A percentile compares a stretch with the other conserved stretches of the same genome.
These are phyloP conservation scores for Lachnellula arida DNA, from an alignment of 2,329 filamentous ascomycete species.

Conservation along the genomic window DNA sequence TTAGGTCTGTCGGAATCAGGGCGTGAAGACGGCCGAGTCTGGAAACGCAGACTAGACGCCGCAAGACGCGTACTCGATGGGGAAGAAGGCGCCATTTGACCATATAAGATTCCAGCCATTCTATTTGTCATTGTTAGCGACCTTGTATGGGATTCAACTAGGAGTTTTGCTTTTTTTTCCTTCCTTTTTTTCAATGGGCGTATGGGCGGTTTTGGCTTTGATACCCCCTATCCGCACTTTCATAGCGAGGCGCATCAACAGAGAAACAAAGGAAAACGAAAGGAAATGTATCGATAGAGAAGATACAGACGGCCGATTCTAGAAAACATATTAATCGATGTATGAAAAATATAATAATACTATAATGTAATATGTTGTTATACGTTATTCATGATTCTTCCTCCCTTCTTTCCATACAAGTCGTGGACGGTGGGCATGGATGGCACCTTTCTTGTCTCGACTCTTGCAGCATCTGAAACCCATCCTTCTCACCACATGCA, in stretches of 20 bases:
- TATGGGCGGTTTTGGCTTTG: neutral
- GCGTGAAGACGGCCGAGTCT: constrained; percentile 54
- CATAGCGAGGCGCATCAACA: neutral
- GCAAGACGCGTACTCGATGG: constrained; percentile 72
- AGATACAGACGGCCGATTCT: too few relatives aligned
- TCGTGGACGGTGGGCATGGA: too few relatives aligned
- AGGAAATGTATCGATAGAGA: too few relatives aligned
- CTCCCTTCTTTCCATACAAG: too few relatives aligned
- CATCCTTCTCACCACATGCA: too few relatives aligned
- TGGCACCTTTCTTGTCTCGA: too few relatives aligned
- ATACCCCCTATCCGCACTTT: neutral
- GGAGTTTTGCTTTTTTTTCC: neutral
- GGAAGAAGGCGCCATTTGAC: constrained; percentile 41
- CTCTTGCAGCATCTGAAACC: neutral
- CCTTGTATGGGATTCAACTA: neutral
- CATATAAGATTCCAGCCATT: neutral
- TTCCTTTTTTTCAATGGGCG: neutral
- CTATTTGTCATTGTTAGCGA: neutral
- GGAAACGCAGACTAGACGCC: constrained; percentile 68
- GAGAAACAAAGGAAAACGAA: too few relatives aligned
- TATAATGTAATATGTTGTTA: too few relatives aligned
- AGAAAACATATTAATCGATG: too few relatives aligned
- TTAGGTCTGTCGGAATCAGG: constrained; percentile 52
- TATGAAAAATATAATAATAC: too few relatives aligned
- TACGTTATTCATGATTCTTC: too few relatives aligned